Percentiles rank a stretch among this genome's conserved stretches.
phyloP scores from a whole-genome alignment of 2,329 filamentous ascomycete species.

The Microascus cirrosus region DNA sequence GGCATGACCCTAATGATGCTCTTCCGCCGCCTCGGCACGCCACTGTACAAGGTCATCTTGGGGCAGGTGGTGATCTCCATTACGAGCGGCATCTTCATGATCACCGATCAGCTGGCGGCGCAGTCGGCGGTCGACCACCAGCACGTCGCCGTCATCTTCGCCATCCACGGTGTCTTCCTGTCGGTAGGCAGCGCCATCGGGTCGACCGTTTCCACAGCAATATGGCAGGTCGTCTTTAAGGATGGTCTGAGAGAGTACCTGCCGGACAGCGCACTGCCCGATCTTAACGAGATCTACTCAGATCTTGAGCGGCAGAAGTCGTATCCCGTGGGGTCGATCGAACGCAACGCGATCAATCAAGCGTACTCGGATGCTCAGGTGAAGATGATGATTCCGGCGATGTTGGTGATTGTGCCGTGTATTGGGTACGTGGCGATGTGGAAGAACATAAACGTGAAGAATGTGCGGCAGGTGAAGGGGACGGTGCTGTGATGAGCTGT shows the following conservation, averaged over 20 bases:
- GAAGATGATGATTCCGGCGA: conserved; percentile 32
- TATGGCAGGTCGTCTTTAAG: conserved; percentile 49
- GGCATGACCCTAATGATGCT: conserved; percentile 46
- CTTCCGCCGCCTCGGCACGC: conserved; percentile 39
- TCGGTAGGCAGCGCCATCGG: conserved; percentile 48
- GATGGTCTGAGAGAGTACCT: conserved; percentile 35
- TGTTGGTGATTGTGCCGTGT: conserved; percentile 25
- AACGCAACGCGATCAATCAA: conserved; percentile 42
- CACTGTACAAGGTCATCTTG: conserved; percentile 42
- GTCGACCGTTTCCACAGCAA: conserved; percentile 43
- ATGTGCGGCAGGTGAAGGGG: conserved; percentile 30
- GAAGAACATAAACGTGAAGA: conserved; percentile 35
- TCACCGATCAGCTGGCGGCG: conserved; percentile 45
- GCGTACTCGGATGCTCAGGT: conserved; percentile 43
- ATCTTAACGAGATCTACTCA: conserved; percentile 37
- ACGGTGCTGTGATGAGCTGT: conserved; percentile 12
- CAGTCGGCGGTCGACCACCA: conserved; percentile 46
- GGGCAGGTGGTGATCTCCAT: conserved; percentile 50
- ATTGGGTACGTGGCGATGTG: conserved; percentile 29
- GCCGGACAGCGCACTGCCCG: conserved; percentile 22
- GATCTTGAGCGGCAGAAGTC: conserved; percentile 38
- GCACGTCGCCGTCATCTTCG: conserved; percentile 43
- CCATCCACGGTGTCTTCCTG: conserved; percentile 45
- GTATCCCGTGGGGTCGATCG: conserved; percentile 37
- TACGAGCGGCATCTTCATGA: conserved; percentile 44